Evolutionary conservation across 176 grass and related monocot genomes (phyloP), one percentile per base, ranked within the genome.

Genomic region (Avena eriantha): DNA sequence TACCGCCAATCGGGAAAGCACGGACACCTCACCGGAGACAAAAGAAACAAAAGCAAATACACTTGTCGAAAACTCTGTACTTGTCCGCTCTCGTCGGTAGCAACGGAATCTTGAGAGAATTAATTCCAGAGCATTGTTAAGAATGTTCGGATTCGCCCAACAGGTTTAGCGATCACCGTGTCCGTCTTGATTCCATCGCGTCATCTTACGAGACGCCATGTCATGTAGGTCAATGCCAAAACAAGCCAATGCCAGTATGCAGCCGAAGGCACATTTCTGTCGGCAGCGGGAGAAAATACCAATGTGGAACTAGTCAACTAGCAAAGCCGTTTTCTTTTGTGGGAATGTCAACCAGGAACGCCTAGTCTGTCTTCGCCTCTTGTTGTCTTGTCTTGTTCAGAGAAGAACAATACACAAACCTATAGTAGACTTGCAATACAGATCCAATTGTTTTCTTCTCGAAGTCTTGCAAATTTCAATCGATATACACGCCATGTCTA

Each of bases 1-100:
- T 39, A 43, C 49, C 11, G 74, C 85, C 69, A 48, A 81, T 76
- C 51, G n/a, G 89, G 89, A 76, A 76, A 49, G 50, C 67, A 87
- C 57, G 21, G 80, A 59, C 26, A 56, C 80, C 74, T 87, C 56
- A 8, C 56, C 81, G 39, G 33, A 61, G 88, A 72, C 61, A 59
- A 15, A 31, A 77, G 34, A 76, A 24, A 76, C 29, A 48, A 21
- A 71, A 53, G 69, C 33, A 82, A 66, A 73, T 48, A 69, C 49
- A 33, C 58, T 58, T 60, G 85, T 90, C 26, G n/a, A 79, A 79
- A 39, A 80, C 10, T 46, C 69, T 72, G 69, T 46, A 8, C 29
- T 67, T 71, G 26, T 82, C 54, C 59, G 50, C 29, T 69, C 50
- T 70, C 54, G 50, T 70, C 53, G 47, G 21, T 7, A 13, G 69